Conservation (phyloP, 2,329 filamentous ascomycete species). For the Colletotrichum phormii region DNA sequence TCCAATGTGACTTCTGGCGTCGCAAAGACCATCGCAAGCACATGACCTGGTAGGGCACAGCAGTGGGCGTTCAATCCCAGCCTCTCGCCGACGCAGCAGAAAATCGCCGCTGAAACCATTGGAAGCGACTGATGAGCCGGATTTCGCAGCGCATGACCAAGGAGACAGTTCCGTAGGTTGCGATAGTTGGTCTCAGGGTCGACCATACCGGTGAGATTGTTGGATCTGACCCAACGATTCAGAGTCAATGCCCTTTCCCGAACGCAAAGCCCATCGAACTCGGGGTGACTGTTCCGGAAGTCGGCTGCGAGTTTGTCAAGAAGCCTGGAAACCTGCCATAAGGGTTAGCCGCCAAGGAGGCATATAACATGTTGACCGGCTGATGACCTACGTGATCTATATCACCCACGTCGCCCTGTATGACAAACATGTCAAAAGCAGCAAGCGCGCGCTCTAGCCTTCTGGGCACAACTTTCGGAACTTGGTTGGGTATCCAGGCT, state of each 20-base stretch:
- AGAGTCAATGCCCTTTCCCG: slow-evolving; percentile 76
- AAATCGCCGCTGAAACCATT: slow-evolving; percentile 88
- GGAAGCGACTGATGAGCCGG: slow-evolving; percentile 83
- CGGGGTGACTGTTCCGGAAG: slow-evolving; percentile 65
- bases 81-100: slow-evolving; percentile 80
- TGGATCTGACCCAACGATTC: slow-evolving; percentile 74
- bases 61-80: slow-evolving; percentile 82
- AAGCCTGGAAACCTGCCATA: slow-evolving; percentile 65
- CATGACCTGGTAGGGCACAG: slow-evolving; percentile 86
- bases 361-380: slow-evolving; percentile 8
- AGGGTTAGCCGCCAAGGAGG: slow-evolving; percentile 28
- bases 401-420: slow-evolving; percentile 79
- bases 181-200: slow-evolving; percentile 76
- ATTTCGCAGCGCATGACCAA: slow-evolving; percentile 83
- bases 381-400: slow-evolving; percentile 71
- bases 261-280: slow-evolving; percentile 67
- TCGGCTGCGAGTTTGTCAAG: slow-evolving; percentile 72
- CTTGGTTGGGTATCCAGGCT: not conserved
- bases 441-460: slow-evolving; percentile 79
- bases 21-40: slow-evolving; percentile 81
- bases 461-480: slow-evolving; percentile 20
- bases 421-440: slow-evolving; percentile 90
- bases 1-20: slow-evolving; percentile 71
- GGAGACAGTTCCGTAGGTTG: slow-evolving; percentile 86
- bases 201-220: slow-evolving; percentile 78